These are phyloP conservation scores for Effrenium voratum DNA, from an alignment of 73 alveolate genomes.

Conservation along the genomic window DNA sequence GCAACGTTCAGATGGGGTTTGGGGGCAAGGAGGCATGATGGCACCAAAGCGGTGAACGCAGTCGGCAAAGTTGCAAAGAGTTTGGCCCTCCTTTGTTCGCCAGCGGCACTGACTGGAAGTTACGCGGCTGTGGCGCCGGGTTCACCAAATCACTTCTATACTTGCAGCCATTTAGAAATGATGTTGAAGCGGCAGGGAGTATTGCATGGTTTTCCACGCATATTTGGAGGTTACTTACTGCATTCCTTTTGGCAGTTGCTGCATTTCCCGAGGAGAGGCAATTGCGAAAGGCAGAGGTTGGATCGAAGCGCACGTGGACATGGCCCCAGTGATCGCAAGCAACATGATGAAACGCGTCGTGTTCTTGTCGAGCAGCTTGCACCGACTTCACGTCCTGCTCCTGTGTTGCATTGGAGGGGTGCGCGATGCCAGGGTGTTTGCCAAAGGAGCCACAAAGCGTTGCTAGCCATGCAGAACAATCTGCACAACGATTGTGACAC, in stretches of 20 bases:
- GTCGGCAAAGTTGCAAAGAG: not conserved
- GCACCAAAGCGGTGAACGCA: not conserved
- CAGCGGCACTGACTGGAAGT: not conserved
- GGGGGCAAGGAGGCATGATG: not conserved
- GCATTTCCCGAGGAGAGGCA: not conserved
- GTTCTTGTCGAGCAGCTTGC: slow-evolving; percentile 69
- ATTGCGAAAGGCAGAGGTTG: slow-evolving; percentile 47
- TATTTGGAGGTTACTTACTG: not conserved
- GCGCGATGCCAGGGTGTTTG: too few species aligned
- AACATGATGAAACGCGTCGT: slow-evolving; percentile 82
- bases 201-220: not conserved
- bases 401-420: not conserved
- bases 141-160: not conserved
- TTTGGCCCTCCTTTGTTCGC: not conserved
- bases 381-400: slow-evolving; percentile 54
- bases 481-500: too few species aligned
- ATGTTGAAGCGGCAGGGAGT: not conserved
- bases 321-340: slow-evolving; percentile 47
- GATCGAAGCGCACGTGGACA: slow-evolving; percentile 40
- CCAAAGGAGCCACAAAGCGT: too few species aligned
- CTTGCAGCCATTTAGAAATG: not conserved
- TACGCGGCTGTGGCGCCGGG: not conserved
- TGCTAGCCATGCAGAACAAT: too few species aligned
- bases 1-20: too few species aligned
- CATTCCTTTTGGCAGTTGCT: not conserved